phyloP scores from a whole-genome alignment of 2,329 filamentous ascomycete genomes.

The Microcyclospora pomicola region DNA sequence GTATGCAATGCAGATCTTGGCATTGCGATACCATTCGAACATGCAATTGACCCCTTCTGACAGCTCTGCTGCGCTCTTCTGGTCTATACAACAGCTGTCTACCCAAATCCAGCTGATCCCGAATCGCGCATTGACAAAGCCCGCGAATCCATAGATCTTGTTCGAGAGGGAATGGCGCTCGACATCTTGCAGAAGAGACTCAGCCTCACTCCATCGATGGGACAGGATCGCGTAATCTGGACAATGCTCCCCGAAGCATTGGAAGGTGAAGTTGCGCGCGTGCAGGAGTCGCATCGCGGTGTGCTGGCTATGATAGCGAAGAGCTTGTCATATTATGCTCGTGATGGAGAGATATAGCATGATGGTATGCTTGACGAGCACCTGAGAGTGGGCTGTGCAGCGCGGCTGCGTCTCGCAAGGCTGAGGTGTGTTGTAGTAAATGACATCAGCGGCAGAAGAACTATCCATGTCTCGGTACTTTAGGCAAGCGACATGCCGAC shows the following conservation, averaged over 20 bases:
- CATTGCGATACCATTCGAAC: conserved; percentile 8
- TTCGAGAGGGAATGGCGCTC: background rate
- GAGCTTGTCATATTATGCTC: too few species aligned
- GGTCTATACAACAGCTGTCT: conserved; percentile 11
- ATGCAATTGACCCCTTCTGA: conserved; percentile 10
- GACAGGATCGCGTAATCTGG: conserved; percentile 4
- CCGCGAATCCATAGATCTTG: conserved; percentile 1
- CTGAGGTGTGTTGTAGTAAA: too few species aligned
- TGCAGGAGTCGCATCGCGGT: conserved; percentile 1
- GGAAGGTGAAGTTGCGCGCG: background rate
- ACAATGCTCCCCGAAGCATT: background rate
- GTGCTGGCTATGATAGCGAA: too few species aligned
- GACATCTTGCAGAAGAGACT: background rate
- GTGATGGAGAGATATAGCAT: too few species aligned
- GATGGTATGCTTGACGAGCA: too few species aligned
- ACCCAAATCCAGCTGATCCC: conserved; percentile 5
- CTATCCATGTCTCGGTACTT: too few species aligned
- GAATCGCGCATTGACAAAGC: background rate
- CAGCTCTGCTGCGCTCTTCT: conserved; percentile 7
- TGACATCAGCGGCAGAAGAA: too few species aligned
- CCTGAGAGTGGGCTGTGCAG: too few species aligned
- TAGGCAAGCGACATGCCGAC: too few species aligned
- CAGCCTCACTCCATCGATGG: conserved; percentile 3
- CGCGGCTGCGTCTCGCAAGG: too few species aligned
- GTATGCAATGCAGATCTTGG: conserved; percentile 7